A percentile compares a stretch with the other conserved stretches of the same genome.
Conservation (phyloP, 2,329 filamentous ascomycete genomes). For the Cladosporium sp. region DNA sequence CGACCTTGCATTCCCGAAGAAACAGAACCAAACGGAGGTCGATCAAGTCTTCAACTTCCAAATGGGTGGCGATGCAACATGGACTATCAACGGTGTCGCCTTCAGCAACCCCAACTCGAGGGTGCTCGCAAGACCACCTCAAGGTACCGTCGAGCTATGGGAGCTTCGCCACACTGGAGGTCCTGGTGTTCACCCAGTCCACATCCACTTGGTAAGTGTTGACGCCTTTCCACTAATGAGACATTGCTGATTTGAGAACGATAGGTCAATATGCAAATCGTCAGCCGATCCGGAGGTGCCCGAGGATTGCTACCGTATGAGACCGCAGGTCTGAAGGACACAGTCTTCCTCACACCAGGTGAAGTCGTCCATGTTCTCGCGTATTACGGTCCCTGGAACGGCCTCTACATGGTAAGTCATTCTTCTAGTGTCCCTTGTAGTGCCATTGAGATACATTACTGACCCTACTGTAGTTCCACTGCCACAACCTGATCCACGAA, state of each 20-base stretch:
- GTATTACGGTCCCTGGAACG: constrained; percentile 55
- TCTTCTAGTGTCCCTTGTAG: background rate
- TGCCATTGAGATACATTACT: background rate
- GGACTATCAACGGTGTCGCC: constrained; percentile 54
- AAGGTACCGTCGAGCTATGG: constrained; percentile 53
- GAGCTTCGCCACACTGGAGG: constrained; percentile 52
- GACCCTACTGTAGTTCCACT: constrained; percentile 35
- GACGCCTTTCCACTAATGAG: background rate
- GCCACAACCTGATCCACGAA: constrained; percentile 50
- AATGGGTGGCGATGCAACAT: constrained; percentile 41
- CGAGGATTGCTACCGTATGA: constrained; percentile 55
- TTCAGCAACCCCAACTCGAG: constrained; percentile 51
- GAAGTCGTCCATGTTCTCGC: constrained; percentile 55
- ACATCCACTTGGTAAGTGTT: constrained; percentile 53
- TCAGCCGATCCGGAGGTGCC: constrained; percentile 49
- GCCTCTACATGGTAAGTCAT: constrained; percentile 42
- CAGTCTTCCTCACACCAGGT: constrained; percentile 55
- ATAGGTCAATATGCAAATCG: constrained; percentile 55
- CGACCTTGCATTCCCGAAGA: constrained; percentile 36
- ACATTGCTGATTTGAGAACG: background rate
- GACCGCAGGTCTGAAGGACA: constrained; percentile 57
- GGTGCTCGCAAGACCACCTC: constrained; percentile 51
- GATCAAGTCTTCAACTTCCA: constrained; percentile 51
- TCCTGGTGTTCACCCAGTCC: constrained; percentile 55
- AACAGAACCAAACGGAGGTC: constrained; percentile 36